Conservation (phyloP, 1,284 basidiomycete genomes). For the Malassezia yamatoensis region DNA sequence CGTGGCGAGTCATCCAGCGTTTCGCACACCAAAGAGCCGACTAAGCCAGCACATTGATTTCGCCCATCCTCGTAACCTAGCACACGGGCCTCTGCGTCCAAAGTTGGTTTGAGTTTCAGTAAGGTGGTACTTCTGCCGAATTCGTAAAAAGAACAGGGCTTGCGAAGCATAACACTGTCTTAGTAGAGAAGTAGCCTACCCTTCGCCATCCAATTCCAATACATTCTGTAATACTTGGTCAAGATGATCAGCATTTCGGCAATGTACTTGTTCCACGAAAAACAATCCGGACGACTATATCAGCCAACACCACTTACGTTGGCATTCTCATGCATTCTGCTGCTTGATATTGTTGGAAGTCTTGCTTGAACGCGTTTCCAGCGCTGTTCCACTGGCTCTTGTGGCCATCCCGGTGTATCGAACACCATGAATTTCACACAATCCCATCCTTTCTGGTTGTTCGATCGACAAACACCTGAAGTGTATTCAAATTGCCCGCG, state of each 20-base stretch:
- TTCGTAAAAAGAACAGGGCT: slow-evolving; percentile 55
- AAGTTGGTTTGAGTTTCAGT: slow-evolving; percentile 61
- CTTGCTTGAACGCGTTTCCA: slow-evolving; percentile 52
- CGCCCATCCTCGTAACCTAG: slow-evolving; percentile 57
- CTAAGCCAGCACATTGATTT: slow-evolving; percentile 1
- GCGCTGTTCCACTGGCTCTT: slow-evolving; percentile 56
- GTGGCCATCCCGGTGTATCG: slow-evolving; percentile 56
- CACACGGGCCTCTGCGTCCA: slow-evolving; percentile 60
- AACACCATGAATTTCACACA: slow-evolving; percentile 60
- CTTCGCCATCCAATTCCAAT: slow-evolving; percentile 57
- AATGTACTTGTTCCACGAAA: slow-evolving; percentile 55
- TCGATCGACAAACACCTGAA: slow-evolving; percentile 24
- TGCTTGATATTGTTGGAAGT: slow-evolving; percentile 50
- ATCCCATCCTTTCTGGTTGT: slow-evolving; percentile 56
- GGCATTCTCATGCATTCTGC: slow-evolving; percentile 18
- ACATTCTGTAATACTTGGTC: slow-evolving; percentile 55
- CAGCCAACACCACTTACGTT: slow-evolving; percentile 49
- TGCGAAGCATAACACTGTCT: slow-evolving; percentile 56
- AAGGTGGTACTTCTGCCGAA: slow-evolving; percentile 54
- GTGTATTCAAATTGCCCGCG: slow-evolving; percentile 32
- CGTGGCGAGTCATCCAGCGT: slow-evolving; percentile 51
- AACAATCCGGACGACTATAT: slow-evolving; percentile 5
- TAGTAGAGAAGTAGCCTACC: slow-evolving; percentile 27
- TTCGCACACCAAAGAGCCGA: slow-evolving; percentile 14
- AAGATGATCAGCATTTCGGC: slow-evolving; percentile 54